Evolutionary conservation across 2,329 filamentous ascomycete genomes (phyloP).

Genomic region (Neofusicoccum sp.): DNA sequence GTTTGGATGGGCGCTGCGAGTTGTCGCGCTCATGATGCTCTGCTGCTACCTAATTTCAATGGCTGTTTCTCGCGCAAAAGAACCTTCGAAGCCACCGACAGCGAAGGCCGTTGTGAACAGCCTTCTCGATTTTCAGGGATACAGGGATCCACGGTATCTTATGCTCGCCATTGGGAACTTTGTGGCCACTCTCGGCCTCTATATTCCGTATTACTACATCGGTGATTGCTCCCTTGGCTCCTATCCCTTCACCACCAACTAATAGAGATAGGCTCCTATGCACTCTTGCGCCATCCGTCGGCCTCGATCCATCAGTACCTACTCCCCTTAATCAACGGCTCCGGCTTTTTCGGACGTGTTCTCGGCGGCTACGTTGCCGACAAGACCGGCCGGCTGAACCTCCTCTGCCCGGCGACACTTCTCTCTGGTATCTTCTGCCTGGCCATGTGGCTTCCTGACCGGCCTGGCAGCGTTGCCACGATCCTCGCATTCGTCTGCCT

Average conservation of each 20-base stretch:
- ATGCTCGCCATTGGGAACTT: slow-evolving; percentile 19
- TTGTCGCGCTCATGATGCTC: slow-evolving; percentile 9
- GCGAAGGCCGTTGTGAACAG: background rate
- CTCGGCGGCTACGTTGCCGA: slow-evolving; percentile 16
- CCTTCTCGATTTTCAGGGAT: slow-evolving; percentile 20
- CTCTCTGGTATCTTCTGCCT: slow-evolving; percentile 17
- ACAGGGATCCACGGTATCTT: slow-evolving; percentile 13
- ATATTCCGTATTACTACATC: slow-evolving; percentile 20
- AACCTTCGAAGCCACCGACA: background rate
- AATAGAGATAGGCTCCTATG: slow-evolving; percentile 4
- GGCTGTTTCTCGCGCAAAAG: slow-evolving; percentile 13
- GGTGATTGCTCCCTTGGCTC: background rate
- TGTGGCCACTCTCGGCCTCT: slow-evolving; percentile 17
- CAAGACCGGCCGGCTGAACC: slow-evolving; percentile 8
- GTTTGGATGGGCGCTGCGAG: slow-evolving; percentile 16
- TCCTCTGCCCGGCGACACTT: slow-evolving; percentile 17
- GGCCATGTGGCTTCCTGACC: slow-evolving; percentile 15
- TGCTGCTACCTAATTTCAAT: slow-evolving; percentile 17
- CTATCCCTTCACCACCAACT: background rate
- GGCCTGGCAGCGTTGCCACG: background rate
- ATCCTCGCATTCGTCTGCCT: slow-evolving; percentile 14
- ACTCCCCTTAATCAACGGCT: slow-evolving; percentile 17
- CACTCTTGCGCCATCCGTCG: background rate
- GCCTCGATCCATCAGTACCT: slow-evolving; percentile 12
- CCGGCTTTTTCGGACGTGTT: slow-evolving; percentile 16